Evolutionary conservation across 2,329 filamentous ascomycete species (phyloP).

Genomic region (Hypoxylon sp.): DNA sequence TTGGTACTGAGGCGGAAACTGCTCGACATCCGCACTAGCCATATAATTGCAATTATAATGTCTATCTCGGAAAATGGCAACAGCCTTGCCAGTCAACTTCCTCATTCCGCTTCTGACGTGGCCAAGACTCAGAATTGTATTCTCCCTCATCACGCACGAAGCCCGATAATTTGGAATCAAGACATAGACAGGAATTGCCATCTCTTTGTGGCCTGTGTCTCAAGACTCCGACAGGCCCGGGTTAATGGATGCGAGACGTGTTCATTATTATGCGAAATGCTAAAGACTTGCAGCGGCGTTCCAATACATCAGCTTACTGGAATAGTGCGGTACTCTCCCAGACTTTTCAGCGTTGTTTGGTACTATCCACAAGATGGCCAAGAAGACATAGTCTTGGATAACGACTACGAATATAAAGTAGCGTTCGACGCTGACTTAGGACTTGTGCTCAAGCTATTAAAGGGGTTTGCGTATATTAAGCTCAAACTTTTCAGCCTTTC

Average conservation of each 20-base stretch:
- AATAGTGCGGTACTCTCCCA: neutral
- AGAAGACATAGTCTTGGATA: neutral
- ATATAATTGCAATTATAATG: neutral
- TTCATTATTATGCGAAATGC: neutral
- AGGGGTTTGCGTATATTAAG: neutral
- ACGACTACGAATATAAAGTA: neutral
- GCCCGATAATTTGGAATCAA: conserved; percentile 3
- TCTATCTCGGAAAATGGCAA: neutral
- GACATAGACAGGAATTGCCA: neutral
- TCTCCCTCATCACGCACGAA: neutral
- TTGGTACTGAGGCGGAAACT: no score
- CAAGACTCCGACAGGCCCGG: neutral
- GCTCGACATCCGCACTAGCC: no score
- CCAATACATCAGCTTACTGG: conserved; percentile 1
- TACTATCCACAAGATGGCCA: neutral
- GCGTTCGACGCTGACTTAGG: no score
- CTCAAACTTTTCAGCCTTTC: neutral
- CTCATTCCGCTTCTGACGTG: neutral
- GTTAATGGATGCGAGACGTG: neutral
- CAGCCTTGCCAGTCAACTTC: neutral
- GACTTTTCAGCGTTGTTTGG: neutral
- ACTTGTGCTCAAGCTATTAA: neutral
- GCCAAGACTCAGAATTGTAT: neutral
- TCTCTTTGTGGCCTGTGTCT: neutral
- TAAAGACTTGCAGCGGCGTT: neutral